Evolutionary conservation across 129 eudicot species (phyloP), one percentile per base, ranked within the genome.

Genomic region (Gnaphalium uliginosum): DNA sequence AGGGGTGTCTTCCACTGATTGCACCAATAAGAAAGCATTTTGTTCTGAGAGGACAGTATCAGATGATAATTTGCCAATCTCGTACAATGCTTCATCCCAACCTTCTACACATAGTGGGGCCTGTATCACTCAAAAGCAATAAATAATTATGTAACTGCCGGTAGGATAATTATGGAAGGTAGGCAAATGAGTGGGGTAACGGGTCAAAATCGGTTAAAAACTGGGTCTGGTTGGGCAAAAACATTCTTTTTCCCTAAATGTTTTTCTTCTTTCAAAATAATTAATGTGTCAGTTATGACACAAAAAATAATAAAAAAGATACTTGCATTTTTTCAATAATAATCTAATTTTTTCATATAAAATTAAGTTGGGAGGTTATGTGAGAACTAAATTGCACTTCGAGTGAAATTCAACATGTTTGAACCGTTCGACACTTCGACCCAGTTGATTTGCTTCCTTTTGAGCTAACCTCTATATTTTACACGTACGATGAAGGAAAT

Each of bases 1-100:
- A 7, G 97, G 99, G 69, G 89, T 78, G 59, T 83, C 76, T 84
- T 91, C 85, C 26, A 91, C 89, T 54, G 96, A 83, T 77, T 88
- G 82, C 61, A 95, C 86, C 83, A 95, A 75, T 48, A 78, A 81
- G 14, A 81, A 85, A 25, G 92, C 92, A 59, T 67, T 82, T 71
- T 91, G 87, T 13, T 87, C 90, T 8, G 95, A 73, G 24, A 91
- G 85, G 67, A 91, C 87, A 2, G 97, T 91, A 76, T 95, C 96
- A 58, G 81, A 87, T 23, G 97, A 89, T 80, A 91, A 79, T 77
- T 85, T 91, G 30, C 96, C 95, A 30, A 95, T 87, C 78, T 95
- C 99, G 85, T 91, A 92, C 56, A 95, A 88, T 7, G 97, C 96
- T 81, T 89, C 97, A 76, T 91, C 97, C 97, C 97, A 95, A 21